phyloP scores from a whole-genome alignment of 2,329 filamentous ascomycete genomes.

The Cladobotryum mycophilum region DNA sequence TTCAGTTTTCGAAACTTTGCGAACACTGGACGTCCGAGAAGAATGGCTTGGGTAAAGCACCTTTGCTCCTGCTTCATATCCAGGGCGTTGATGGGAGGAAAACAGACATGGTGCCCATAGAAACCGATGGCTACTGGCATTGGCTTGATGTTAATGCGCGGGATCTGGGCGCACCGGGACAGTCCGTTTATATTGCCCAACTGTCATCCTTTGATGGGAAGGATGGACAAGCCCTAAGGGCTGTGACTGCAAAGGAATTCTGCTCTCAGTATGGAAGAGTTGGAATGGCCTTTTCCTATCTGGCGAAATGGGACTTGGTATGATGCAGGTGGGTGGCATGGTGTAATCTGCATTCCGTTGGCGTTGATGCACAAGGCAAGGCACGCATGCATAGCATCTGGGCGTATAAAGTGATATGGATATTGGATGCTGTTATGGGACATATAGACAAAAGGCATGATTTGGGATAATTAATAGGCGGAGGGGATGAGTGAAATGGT shows the following conservation, averaged over 20 bases:
- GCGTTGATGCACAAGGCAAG: not conserved
- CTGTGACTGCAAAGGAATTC: constrained; percentile 43
- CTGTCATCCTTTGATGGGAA: constrained; percentile 45
- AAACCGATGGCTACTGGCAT: constrained; percentile 74
- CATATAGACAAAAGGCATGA: no score
- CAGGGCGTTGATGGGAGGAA: constrained; percentile 60
- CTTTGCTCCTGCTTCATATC: constrained; percentile 63
- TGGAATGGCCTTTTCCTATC: constrained; percentile 39
- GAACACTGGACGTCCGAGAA: constrained; percentile 74
- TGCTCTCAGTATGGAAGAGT: constrained; percentile 36
- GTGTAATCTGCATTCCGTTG: no score
- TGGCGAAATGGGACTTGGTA: constrained; percentile 46
- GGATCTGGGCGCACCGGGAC: constrained; percentile 62
- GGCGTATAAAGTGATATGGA: no score
- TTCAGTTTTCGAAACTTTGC: constrained; percentile 75
- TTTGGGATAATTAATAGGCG: not conserved
- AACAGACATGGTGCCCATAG: constrained; percentile 63
- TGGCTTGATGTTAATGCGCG: constrained; percentile 67
- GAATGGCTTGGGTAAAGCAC: constrained; percentile 59
- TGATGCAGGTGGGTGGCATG: constrained; percentile 12
- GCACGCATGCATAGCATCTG: not conserved
- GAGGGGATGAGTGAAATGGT: no score
- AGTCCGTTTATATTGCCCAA: constrained; percentile 59
- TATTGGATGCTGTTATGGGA: no score
- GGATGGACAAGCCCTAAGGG: constrained; percentile 34